Conservation (phyloP, 768 basidiomycete species). For the Kwoniella botswanensis region DNA sequence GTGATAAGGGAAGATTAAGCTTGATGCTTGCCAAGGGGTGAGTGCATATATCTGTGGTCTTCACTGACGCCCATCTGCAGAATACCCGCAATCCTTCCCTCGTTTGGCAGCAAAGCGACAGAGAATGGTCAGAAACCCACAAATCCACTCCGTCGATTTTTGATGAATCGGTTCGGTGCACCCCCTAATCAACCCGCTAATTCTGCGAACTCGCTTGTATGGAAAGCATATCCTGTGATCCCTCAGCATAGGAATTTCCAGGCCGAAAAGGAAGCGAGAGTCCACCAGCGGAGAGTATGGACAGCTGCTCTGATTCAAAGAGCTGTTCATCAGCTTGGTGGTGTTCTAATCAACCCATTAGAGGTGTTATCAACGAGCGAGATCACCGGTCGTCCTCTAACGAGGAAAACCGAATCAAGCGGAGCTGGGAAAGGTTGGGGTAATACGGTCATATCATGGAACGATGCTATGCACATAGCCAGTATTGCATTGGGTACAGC, state of each 20-base stretch:
- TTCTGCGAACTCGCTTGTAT: constrained; percentile 12
- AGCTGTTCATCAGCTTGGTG: constrained; percentile 36
- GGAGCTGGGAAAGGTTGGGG: constrained; percentile 24
- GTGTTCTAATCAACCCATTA: constrained; percentile 25
- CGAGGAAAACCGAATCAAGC: constrained; percentile 22
- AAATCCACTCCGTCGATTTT: constrained; percentile 25
- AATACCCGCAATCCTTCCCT: constrained; percentile 18
- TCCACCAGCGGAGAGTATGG: constrained; percentile 27
- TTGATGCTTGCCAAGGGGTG: constrained; percentile 26
- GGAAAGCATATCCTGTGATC: constrained; percentile 29
- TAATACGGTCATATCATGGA: constrained; percentile 23
- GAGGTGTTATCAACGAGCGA: constrained; percentile 15
- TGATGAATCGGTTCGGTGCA: constrained; percentile 15
- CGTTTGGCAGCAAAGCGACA: constrained; percentile 21
- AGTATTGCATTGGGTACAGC: constrained; percentile 26
- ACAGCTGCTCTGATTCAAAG: constrained; percentile 40
- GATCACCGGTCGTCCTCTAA: constrained; percentile 5
- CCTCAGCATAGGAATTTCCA: constrained; percentile 18
- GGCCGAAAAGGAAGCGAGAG: constrained; percentile 34
- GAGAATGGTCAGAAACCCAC: constrained; percentile 5
- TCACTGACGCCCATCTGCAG: neutral
- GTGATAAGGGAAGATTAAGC: constrained; percentile 23
- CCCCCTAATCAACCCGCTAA: neutral
- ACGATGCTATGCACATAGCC: constrained; percentile 24
- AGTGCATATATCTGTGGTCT: neutral